Evolutionary conservation across 164 flowering plant species (phyloP).

Genomic region (Annona squamosa): DNA sequence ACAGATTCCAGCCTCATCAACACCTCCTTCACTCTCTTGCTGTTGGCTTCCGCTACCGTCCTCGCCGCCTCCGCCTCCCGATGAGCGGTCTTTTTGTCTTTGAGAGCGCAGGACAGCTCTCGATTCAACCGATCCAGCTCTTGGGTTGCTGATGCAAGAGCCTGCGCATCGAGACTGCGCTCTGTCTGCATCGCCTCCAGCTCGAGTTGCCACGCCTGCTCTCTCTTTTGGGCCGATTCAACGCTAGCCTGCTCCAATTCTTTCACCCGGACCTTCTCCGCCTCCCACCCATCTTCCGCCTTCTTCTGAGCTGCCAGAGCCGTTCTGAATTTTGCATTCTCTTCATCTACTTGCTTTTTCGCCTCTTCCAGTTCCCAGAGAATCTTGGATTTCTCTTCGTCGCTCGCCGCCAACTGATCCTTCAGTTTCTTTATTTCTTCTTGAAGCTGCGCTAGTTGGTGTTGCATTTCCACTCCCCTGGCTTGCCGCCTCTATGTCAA

Average conservation of each 20-base stretch:
- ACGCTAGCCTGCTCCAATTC: slow-evolving; percentile 24
- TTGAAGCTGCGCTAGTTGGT: slow-evolving; percentile 25
- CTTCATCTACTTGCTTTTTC: slow-evolving; percentile 36
- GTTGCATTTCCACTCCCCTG: slow-evolving; percentile 29
- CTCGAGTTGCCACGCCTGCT: slow-evolving; percentile 32
- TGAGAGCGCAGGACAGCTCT: slow-evolving; percentile 11
- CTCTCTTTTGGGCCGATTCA: slow-evolving; percentile 25
- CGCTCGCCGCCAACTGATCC: slow-evolving; percentile 23
- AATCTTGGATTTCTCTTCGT: slow-evolving; percentile 35
- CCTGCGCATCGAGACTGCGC: slow-evolving; percentile 21
- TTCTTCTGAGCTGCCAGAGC: slow-evolving; percentile 17
- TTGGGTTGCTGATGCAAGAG: slow-evolving; percentile 11
- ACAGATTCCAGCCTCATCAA: slow-evolving; percentile 25
- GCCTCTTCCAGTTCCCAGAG: slow-evolving; percentile 33
- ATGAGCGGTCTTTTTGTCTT: slow-evolving; percentile 18
- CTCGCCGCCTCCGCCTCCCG: slow-evolving; percentile 17
- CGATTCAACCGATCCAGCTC: slow-evolving; percentile 13
- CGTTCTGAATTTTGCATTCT: slow-evolving; percentile 27
- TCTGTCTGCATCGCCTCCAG: slow-evolving; percentile 24
- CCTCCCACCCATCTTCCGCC: slow-evolving; percentile 9
- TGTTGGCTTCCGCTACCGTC: slow-evolving; percentile 10
- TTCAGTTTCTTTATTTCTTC: slow-evolving; percentile 30
- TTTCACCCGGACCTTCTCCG: slow-evolving; percentile 5
- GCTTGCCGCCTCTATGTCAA: slow-evolving; percentile 14
- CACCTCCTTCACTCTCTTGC: slow-evolving; percentile 19